Evolutionary conservation across 208 protist species (phyloP), one percentile per base, ranked within the genome.

Genomic region (Vickermania ingenoplastis): DNA sequence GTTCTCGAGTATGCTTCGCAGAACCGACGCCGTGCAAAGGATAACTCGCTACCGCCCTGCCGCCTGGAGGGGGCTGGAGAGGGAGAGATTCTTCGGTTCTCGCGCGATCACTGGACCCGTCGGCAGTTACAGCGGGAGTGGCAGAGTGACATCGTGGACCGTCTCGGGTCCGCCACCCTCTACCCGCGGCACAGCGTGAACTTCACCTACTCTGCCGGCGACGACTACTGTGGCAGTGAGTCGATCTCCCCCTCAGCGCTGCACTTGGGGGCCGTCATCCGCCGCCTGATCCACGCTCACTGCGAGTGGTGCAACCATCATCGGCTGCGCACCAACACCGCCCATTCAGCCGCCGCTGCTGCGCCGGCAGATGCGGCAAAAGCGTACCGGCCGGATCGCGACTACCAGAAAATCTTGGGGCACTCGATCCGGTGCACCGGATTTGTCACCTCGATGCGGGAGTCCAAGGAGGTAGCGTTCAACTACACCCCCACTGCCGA

Each of bases 151-250:
- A 49, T 80, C 0, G 66, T 64, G 1, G 13, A 23, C 4, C 30
- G 56, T 27, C 66, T 65, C 24, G 51, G 56, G 22, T 61, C 54
- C 14, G 65, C 69, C 1, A 57, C 67, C 0, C 61, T 79, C 25
- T 77, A 80, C 51, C 77, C 77, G 2, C 61, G 68, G 36, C 77
- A 83, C 62, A 55, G 48, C 26, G 22, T 73, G 1, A 53, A 36
- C n/a, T 23, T 79, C 17, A 17, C 29, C 41, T 49, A 68, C 23
- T 29, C 24, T 11, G 41, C 49, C 14, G 14, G 11, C 29, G 41
- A 45, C 17, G 36, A 45, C 36, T 45, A 45, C 36, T n/a, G 7
- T 7, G 36, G 36, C 36, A 45, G 36, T 17, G 36, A 45, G 11
- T 7, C 11, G 36, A 45, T 17, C 11, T 45, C 36, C 11, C 36